phyloP scores from a whole-genome alignment of 768 basidiomycete species.

The Mycena chlorophos region DNA sequence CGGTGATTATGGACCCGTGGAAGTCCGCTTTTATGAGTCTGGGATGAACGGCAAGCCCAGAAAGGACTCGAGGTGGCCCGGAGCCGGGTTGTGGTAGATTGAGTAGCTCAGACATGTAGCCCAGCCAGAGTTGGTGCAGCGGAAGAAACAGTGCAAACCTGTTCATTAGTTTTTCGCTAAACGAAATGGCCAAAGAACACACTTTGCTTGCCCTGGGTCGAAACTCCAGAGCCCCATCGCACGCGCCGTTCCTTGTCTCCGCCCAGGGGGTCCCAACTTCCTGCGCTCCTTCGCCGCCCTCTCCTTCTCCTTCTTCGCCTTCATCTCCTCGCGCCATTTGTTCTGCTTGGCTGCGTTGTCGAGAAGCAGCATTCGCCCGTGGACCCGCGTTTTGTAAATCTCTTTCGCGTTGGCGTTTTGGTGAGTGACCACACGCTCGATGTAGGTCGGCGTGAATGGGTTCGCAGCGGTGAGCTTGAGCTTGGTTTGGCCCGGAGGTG shows the following conservation, averaged over 20 bases:
- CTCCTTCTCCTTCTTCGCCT: constrained; percentile 48
- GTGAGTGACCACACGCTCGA: constrained; percentile 55
- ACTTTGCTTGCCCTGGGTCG: constrained; percentile 63
- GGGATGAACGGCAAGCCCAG: constrained; percentile 63
- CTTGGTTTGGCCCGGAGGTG: constrained; percentile 14
- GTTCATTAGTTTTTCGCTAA: neutral
- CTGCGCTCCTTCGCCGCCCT: constrained; percentile 47
- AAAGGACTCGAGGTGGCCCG: constrained; percentile 26
- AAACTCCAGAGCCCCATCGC: constrained; percentile 67
- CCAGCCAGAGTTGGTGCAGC: constrained; percentile 69
- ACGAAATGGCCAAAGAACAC: constrained; percentile 18
- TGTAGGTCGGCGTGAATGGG: constrained; percentile 66
- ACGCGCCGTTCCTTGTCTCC: constrained; percentile 44
- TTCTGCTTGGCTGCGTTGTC: constrained; percentile 68
- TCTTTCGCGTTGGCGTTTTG: constrained; percentile 54
- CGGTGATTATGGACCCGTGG: constrained; percentile 76
- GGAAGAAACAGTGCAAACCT: constrained; percentile 77
- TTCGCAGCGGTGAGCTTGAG: constrained; percentile 38
- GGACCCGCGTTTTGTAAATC: constrained; percentile 64
- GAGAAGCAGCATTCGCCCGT: constrained; percentile 64
- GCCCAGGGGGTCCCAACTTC: constrained; percentile 48
- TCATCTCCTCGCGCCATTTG: constrained; percentile 49
- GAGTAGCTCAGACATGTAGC: too few species aligned
- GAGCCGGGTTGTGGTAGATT: constrained; percentile 45
- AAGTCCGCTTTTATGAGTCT: constrained; percentile 91